phyloP scores from a whole-genome alignment of 352 stramenopile species.

The Globisporangium takayamanum region DNA sequence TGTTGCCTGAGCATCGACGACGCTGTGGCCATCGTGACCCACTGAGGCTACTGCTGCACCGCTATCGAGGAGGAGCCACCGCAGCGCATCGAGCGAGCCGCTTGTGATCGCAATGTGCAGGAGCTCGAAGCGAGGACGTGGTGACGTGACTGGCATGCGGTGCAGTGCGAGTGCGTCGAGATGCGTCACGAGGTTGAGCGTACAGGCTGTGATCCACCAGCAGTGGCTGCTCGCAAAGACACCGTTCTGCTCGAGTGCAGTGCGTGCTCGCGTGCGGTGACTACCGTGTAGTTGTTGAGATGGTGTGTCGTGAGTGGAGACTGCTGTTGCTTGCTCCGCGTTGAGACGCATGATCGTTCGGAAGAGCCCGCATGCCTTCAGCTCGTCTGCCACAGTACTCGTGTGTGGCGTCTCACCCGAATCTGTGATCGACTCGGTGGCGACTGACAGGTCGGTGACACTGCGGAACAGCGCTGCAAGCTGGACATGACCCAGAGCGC shows the following conservation, averaged over 20 bases:
- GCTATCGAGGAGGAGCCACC: constrained; percentile 28
- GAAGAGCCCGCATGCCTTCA: neutral
- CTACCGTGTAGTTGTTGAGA: neutral
- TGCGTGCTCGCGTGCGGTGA: neutral
- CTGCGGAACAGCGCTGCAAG: neutral
- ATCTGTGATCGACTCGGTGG: too few relatives aligned
- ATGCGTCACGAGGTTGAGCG: constrained; percentile 26
- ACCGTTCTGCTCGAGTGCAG: neutral
- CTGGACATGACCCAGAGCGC: constrained; percentile 1
- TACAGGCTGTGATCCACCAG: constrained; percentile 13
- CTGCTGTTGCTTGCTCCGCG: neutral
- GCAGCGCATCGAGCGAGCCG: constrained; percentile 27
- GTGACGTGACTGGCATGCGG: neutral
- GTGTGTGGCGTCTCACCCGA: too few relatives aligned
- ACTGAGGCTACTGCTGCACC: neutral
- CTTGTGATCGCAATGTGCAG: constrained; percentile 22
- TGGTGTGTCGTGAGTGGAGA: neutral
- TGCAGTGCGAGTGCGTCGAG: constrained; percentile 25
- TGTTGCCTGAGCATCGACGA: neutral
- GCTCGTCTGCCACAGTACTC: too few relatives aligned
- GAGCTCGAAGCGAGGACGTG: constrained; percentile 7
- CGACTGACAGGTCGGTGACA: constrained; percentile 10
- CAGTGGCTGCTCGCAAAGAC: neutral
- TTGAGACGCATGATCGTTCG: constrained; percentile 5
- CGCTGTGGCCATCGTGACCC: neutral